These are phyloP conservation scores for Paxillus rubicundulus DNA, from an alignment of 768 basidiomycete genomes.

Conservation along the genomic window DNA sequence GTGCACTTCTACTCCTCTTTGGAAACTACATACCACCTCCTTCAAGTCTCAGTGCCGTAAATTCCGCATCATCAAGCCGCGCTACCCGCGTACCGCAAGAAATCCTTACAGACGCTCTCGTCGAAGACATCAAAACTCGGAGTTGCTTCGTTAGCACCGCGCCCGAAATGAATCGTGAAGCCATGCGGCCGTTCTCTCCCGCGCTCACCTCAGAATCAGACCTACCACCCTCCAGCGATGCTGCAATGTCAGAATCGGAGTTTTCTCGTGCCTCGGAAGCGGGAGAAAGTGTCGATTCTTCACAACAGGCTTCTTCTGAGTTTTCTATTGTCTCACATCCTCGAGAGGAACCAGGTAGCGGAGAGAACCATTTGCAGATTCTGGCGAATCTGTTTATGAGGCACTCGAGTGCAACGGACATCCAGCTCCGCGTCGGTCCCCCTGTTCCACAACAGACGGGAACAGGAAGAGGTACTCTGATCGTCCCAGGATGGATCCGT, in stretches of 20 bases:
- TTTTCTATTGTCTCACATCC: conserved; percentile 54
- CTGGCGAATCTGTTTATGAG: conserved; percentile 69
- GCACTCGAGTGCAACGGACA: conserved; percentile 74
- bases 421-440: conserved; percentile 66
- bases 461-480: conserved; percentile 72
- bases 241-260: conserved; percentile 65
- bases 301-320: conserved; percentile 48
- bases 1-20: conserved; percentile 77
- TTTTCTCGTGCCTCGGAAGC: conserved; percentile 53
- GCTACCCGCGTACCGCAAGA: conserved; percentile 72
- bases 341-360: conserved; percentile 27
- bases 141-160: conserved; percentile 82
- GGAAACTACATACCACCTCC: conserved; percentile 86
- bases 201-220: conserved; percentile 37
- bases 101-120: conserved; percentile 72
- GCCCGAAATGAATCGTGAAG: conserved; percentile 39
- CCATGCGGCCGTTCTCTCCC: conserved; percentile 34
- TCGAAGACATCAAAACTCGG: conserved; percentile 89
- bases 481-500: conserved; percentile 93
- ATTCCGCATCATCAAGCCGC: conserved; percentile 59
- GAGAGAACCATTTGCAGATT: conserved; percentile 46
- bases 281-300: conserved; percentile 47
- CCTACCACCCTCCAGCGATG: conserved; percentile 48
- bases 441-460: conserved; percentile 65
- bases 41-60: conserved; percentile 61